Base-by-base conservation (phyloP, 768 basidiomycete genomes). In the Pulveroboletus sp. region DNA sequence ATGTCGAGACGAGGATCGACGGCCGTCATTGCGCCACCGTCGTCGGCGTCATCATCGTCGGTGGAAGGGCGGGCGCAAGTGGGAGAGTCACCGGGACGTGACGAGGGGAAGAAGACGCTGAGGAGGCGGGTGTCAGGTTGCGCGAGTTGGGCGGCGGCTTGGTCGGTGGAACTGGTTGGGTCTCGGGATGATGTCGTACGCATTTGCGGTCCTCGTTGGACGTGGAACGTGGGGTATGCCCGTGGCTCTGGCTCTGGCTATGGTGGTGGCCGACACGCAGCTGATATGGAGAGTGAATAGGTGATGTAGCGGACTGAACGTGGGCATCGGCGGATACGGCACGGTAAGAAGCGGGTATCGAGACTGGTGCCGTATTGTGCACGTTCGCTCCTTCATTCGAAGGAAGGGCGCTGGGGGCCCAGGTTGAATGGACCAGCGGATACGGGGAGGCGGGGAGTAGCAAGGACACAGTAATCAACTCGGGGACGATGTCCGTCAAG, bases 31-130 rank as follows among this genome's bases (percentile, higher is more conserved):
- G 73, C 60, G 69, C 63, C 19, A 74, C 69, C 0, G 78, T 76
- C 4, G 72, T 57, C 19, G 79, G 71, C 6, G 79, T 81, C 22
- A 83, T 62, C 5, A 61, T 55, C 31, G 65, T 63, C 1, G 74
- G 63, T 1, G 68, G 56, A 23, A 64, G 56, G 0, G 35, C 50
- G 12, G 51, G 69, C 56, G 71, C 67, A 4, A 76, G 72, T 1
- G 64, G 60, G 2, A 67, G 56, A 9, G 57, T 16, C 2, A 60
- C 48, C 2, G 74, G 60, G 0, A 67, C 45, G 51, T 76, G 76
- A 13, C 73, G 73, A 0, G 83, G 83, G 12, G 83, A 85, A 2
- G 82, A 77, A 1, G 79, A 71, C 29, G 75, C 73, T 1, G 83
- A 84, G 0, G 83, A 84, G 0, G 67, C 71, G 2, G 82, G 82